Evolutionary conservation across 495 filamentous ascomycete genomes (phyloP), one percentile per base, ranked within the genome.

Genomic region (Neurospora tetrasperma): DNA sequence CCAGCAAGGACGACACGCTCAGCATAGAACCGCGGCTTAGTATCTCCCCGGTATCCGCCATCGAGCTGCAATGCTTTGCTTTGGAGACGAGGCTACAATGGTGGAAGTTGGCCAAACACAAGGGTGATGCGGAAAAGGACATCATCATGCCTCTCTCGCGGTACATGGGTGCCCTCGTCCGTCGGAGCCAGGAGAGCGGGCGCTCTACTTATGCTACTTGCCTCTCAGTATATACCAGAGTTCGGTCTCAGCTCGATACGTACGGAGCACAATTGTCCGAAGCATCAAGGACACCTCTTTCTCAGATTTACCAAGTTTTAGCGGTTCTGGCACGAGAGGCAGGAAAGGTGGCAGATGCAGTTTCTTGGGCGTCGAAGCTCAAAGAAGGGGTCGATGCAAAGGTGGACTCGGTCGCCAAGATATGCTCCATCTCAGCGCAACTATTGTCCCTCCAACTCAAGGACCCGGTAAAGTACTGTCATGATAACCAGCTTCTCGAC

Each of bases 71-170:
- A 75, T 78, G 87, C 2, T 75, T 93, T 0, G 92, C 90, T 2
- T 82, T 97, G 16, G 86, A 89, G 69, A 85, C 89, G 42, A 88
- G 92, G 8, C 80, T 88, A 18, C 81, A 87, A 71, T 93, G 90
- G 82, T 95, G 93, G 93, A 88, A 84, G 43, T 69, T 94, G 42
- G 88, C 89, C 5, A 85, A 86, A n/a, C 94, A 96, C 78, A 75
- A 88, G 27, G 89, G 86, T 18, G 87, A 96, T 72, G 79, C 88
- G 23, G 85, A 85, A 35, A 92, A 89, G 77, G 93, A 97, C 39
- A 78, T 96, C 70, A 79, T 90, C 69, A 85, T 89, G 5, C 93
- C 93, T 14, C 86, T 94, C 44, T 82, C 86, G 5, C 87, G 89
- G 46, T 95, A 89, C 73, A 79, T 95, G 20, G 82, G 84, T 2